Evolutionary conservation across 1,284 basidiomycete genomes (phyloP).

Genomic region (Cryptococcus deneoformans): DNA sequence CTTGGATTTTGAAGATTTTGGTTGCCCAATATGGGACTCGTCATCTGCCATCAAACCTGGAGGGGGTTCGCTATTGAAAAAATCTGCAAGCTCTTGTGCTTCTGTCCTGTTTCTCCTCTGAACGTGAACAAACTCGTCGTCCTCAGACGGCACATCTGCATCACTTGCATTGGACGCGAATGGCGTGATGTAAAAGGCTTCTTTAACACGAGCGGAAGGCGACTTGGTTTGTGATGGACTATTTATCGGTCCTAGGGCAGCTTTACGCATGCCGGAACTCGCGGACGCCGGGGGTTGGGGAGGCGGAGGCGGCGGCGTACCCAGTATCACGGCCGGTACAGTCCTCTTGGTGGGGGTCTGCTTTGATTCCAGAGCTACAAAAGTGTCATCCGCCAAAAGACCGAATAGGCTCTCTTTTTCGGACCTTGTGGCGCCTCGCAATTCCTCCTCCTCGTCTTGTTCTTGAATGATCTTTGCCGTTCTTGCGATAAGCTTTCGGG

Average conservation of each 20-base stretch:
- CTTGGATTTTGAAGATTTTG: conserved; percentile 13
- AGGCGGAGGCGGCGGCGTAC: conserved; percentile 24
- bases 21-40: conserved; percentile 12
- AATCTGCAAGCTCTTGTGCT: conserved; percentile 42
- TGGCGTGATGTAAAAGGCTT: not conserved
- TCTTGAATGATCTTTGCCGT: conserved; percentile 37
- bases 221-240: not conserved
- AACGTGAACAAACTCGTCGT: not conserved
- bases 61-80: conserved; percentile 40
- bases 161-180: not conserved
- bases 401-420: conserved; percentile 32
- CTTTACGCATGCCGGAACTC: not conserved
- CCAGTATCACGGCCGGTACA: conserved; percentile 41
- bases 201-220: not conserved
- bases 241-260: not conserved
- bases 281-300: not conserved
- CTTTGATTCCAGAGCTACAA: not conserved
- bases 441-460: conserved; percentile 24
- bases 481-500: conserved; percentile 22
- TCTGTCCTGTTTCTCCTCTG: conserved; percentile 8
- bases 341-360: conserved; percentile 13
- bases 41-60: conserved; percentile 3
- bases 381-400: not conserved
- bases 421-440: not conserved
- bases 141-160: conserved; percentile 1